Conservation (phyloP, 768 basidiomycete genomes). For the Pleurotus tuber-regium region DNA sequence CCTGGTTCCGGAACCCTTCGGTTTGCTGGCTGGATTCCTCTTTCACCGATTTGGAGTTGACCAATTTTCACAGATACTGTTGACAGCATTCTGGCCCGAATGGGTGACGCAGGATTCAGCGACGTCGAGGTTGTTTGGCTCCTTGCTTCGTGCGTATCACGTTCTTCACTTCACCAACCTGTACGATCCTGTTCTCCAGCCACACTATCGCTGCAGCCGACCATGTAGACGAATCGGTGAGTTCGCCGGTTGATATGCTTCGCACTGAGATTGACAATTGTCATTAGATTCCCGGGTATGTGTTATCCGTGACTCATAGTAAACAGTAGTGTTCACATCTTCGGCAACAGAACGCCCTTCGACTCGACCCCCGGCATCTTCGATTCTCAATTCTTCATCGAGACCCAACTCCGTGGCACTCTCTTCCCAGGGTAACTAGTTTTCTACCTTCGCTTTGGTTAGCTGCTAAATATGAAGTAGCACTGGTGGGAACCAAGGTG, state of each 20-base stretch:
- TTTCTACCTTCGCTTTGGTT: too few relatives aligned
- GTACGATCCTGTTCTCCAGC: slow-evolving; percentile 1
- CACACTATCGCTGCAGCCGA: slow-evolving; percentile 29
- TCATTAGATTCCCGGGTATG: slow-evolving; percentile 17
- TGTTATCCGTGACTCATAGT: not conserved
- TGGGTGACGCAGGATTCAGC: slow-evolving; percentile 33
- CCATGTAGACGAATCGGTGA: slow-evolving; percentile 27
- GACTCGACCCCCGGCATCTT: slow-evolving; percentile 43
- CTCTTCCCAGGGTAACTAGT: slow-evolving; percentile 34
- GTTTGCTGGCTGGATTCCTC: too few relatives aligned
- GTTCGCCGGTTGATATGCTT: slow-evolving; percentile 16
- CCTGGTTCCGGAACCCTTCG: slow-evolving; percentile 28
- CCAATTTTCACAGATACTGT: not conserved
- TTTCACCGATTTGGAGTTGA: too few relatives aligned
- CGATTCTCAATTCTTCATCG: slow-evolving; percentile 45
- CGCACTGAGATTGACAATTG: slow-evolving; percentile 12
- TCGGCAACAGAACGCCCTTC: slow-evolving; percentile 37
- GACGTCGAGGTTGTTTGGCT: slow-evolving; percentile 35
- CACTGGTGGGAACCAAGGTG: slow-evolving; percentile 33
- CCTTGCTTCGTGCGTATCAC: slow-evolving; percentile 27
- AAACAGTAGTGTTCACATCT: not conserved
- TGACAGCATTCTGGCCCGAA: slow-evolving; percentile 15
- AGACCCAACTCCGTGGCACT: slow-evolving; percentile 43
- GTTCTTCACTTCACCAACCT: not conserved
- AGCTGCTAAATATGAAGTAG: too few relatives aligned